A percentile compares a stretch with the other conserved stretches of the same genome.
Evolutionary conservation across 306 rosid genomes (phyloP).

Genomic region (Inga laurina): DNA sequence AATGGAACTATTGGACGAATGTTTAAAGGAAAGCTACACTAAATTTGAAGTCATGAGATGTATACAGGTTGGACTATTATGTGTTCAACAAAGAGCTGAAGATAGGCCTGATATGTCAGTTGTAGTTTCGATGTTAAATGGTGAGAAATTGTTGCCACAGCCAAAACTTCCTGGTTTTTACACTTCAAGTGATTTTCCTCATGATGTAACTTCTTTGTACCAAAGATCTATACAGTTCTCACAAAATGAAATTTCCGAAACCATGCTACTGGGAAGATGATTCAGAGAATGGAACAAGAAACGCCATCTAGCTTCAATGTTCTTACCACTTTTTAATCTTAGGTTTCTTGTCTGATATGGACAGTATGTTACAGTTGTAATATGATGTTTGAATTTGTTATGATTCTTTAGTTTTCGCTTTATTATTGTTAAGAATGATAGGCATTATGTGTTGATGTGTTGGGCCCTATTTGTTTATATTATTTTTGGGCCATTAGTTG

Average conservation of each 20-base stretch:
- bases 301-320: background rate
- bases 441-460: too few species aligned
- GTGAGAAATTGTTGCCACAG: constrained; percentile 21
- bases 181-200: background rate
- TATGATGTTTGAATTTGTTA: too few species aligned
- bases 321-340: background rate
- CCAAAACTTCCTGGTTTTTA: constrained; percentile 31
- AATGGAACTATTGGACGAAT: constrained; percentile 18
- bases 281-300: background rate
- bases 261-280: constrained; percentile 19
- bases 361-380: too few species aligned
- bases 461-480: too few species aligned
- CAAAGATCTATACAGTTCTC: background rate
- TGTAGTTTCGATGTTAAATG: constrained; percentile 35
- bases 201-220: background rate
- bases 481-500: too few species aligned
- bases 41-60: constrained; percentile 17
- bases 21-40: background rate
- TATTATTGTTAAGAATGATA: too few species aligned
- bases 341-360: too few species aligned
- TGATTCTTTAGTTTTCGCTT: too few species aligned
- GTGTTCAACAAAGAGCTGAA: constrained; percentile 30
- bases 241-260: constrained; percentile 18
- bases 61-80: constrained; percentile 28
- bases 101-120: constrained; percentile 39